phyloP scores from a whole-genome alignment of 129 eudicot species.

The Dittrichia graveolens region DNA sequence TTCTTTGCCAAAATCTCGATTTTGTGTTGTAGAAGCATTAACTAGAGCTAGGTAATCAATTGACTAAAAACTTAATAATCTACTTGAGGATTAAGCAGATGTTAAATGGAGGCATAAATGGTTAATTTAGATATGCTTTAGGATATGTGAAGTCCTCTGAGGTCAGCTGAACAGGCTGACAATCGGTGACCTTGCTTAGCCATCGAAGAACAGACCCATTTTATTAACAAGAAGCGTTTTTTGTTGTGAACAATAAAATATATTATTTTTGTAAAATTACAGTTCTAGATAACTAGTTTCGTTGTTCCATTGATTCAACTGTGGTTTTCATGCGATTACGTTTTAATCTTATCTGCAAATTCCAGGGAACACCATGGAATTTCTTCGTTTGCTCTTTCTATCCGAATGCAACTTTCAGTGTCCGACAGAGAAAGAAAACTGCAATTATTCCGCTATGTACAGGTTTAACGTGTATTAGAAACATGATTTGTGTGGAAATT shows the following conservation, averaged over 20 bases:
- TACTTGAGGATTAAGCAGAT: no score
- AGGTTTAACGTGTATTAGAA: constrained; percentile 15
- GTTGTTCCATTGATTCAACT: neutral
- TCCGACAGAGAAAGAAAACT: constrained; percentile 21
- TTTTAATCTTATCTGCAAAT: neutral
- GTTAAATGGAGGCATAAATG: no score
- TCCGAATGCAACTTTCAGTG: neutral
- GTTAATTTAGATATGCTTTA: no score
- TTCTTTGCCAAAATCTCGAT: neutral
- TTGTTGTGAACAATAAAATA: no score
- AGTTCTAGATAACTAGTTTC: neutral
- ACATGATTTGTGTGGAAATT: constrained; percentile 25
- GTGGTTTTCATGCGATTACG: no score
- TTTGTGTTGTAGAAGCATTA: neutral
- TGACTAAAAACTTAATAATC: neutral
- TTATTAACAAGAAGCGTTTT: no score
- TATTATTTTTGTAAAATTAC: neutral
- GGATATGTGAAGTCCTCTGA: no score
- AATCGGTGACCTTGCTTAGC: no score
- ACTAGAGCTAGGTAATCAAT: neutral
- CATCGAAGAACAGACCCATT: no score
- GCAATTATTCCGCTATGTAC: constrained; percentile 31
- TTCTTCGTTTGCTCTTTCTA: neutral
- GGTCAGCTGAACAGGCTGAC: no score
- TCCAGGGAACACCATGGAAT: constrained; percentile 10